Evolutionary conservation across 2,329 filamentous ascomycete genomes (phyloP), one percentile per base, ranked within the genome.

Genomic region (Diaporthe ampelina): DNA sequence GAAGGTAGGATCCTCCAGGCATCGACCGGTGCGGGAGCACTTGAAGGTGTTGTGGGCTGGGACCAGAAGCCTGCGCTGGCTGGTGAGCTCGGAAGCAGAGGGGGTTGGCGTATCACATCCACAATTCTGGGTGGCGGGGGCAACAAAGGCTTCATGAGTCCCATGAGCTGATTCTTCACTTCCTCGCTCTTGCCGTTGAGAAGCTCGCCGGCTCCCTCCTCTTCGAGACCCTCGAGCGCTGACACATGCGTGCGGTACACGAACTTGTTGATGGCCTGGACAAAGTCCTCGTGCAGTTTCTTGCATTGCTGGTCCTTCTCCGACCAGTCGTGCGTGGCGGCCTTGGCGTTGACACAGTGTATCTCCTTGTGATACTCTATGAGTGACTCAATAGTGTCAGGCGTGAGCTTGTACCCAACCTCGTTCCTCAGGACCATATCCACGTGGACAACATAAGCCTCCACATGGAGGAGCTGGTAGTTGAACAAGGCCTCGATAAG

Each of bases 381-480:
- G 77, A 99, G 91, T 70, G 94, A 87, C 81, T 98, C 95, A 85
- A 99, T 99, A 76, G 95, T 95, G 83, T 98, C 97, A 74, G 93
- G 91, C 32, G 95, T 98, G 81, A 99, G 90, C 90, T 99, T 99
- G 90, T 95, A 98, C 78, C 95, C 97, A 81, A 99, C 95, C 87
- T 98, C 97, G 83, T 97, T 97, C 85, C 95, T 94, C 80, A 97
- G 91, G 75, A 99, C 96, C 95, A 98, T 98, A 87, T 99, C 97
- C 84, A 99, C 95, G 84, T 98, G 96, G 76, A 99, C 97, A 79
- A 98, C 96, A 84, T 99, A 99, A 70, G 97, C 97, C 86, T 98
- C 95, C 79, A 98, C 88, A 83, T 98, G 95, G 81, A 98, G 88
- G 81, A 98, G 91, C 87, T 97, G 94, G 85, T 96, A 97, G 89